A percentile compares a stretch with the other conserved stretches of the same genome.
Conservation (phyloP, 2,329 filamentous ascomycete species). For the Calonectria pteridis region DNA sequence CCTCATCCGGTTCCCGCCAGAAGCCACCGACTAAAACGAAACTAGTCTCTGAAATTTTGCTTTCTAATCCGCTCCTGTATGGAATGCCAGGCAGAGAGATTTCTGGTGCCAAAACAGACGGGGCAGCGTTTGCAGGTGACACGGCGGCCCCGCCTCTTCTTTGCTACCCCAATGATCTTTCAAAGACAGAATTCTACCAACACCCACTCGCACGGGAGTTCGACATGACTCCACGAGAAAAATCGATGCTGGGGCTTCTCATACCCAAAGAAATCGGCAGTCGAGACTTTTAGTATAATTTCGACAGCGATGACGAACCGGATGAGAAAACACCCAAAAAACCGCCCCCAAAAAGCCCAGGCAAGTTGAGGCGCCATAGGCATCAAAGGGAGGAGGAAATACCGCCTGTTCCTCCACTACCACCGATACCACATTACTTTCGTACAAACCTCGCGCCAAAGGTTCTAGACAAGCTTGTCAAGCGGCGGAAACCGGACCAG, state of each 20-base stretch:
- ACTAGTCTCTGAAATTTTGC: constrained; percentile 20
- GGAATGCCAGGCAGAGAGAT: constrained; percentile 56
- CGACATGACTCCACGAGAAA: constrained; percentile 44
- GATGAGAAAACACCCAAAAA: constrained; percentile 30
- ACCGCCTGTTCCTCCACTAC: constrained; percentile 45
- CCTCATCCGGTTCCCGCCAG: constrained; percentile 15
- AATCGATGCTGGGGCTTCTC: constrained; percentile 50
- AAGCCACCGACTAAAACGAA: neutral
- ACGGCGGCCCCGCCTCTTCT: constrained; percentile 45
- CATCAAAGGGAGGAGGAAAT: constrained; percentile 32
- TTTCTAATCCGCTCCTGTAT: constrained; percentile 58
- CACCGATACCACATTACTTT: constrained; percentile 49
- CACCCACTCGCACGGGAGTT: constrained; percentile 52
- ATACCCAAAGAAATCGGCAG: constrained; percentile 49
- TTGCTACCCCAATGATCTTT: constrained; percentile 51
- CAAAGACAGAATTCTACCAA: constrained; percentile 49
- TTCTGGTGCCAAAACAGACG: constrained; percentile 53
- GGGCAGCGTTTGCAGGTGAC: constrained; percentile 51
- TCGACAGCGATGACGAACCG: constrained; percentile 50
- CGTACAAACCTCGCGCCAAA: constrained; percentile 40
- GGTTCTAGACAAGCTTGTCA: constrained; percentile 45
- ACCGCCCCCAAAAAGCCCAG: constrained; percentile 8
- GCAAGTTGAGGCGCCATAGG: constrained; percentile 15
- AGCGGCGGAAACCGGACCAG: constrained; percentile 42
- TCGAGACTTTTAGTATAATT: constrained; percentile 54